phyloP scores from a whole-genome alignment of 306 rosid species.

The Lablab purpureus region DNA sequence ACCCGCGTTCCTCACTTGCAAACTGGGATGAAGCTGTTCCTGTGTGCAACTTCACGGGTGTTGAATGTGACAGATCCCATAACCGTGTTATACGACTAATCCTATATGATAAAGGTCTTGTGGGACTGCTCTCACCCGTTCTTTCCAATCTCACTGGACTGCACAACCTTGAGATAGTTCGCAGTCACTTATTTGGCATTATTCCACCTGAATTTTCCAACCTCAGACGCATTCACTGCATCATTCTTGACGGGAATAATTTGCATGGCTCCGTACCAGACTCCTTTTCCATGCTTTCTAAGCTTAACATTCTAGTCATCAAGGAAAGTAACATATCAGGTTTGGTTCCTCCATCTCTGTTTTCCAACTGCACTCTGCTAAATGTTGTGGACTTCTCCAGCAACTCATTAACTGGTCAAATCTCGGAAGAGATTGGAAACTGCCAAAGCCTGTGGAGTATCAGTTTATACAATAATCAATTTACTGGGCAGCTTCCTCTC shows the following conservation, averaged over 20 bases:
- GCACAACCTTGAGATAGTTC: conserved; percentile 45
- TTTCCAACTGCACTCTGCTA: conserved; percentile 66
- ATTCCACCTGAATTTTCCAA: conserved; percentile 60
- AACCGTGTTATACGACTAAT: conserved; percentile 56
- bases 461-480: conserved; percentile 66
- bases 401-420: conserved; percentile 59
- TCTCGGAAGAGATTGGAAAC: conserved; percentile 71
- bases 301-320: conserved; percentile 47
- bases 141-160: conserved; percentile 78
- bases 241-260: conserved; percentile 54
- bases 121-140: conserved; percentile 63
- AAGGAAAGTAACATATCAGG: conserved; percentile 51
- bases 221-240: conserved; percentile 54
- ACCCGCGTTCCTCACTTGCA: conserved; percentile 58
- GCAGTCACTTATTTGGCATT: conserved; percentile 55
- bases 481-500: conserved; percentile 64
- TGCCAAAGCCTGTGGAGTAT: conserved; percentile 65
- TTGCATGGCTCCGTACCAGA: conserved; percentile 65
- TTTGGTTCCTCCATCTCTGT: conserved; percentile 60
- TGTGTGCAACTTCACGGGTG: conserved; percentile 68
- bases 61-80: conserved; percentile 51
- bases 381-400: conserved; percentile 57
- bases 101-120: conserved; percentile 48
- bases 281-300: conserved; percentile 57
- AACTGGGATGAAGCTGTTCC: conserved; percentile 64